phyloP scores from a whole-genome alignment of 1,284 basidiomycete species.

The Apiotrichum siamense region DNA sequence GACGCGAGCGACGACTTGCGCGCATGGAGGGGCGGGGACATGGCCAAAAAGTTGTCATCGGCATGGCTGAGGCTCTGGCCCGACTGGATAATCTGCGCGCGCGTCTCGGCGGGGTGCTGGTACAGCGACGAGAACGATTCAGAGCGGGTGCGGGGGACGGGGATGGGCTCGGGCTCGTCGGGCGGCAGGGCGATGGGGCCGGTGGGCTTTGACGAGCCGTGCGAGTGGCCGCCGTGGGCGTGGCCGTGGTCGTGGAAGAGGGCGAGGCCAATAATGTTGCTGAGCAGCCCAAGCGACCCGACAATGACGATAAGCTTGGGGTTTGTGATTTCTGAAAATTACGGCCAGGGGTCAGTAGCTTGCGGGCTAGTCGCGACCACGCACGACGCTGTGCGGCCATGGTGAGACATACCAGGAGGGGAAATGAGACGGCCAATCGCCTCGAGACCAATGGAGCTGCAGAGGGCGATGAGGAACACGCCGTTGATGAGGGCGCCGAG shows the following conservation, averaged over 20 bases:
- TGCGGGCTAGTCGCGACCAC: neutral
- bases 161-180: conserved; percentile 14
- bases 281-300: conserved; percentile 79
- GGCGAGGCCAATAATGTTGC: conserved; percentile 88
- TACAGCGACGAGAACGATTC: conserved; percentile 46
- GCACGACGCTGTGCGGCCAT: neutral
- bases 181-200: conserved; percentile 22
- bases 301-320: conserved; percentile 85
- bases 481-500: conserved; percentile 92
- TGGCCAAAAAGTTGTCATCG: conserved; percentile 18
- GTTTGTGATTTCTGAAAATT: conserved; percentile 70
- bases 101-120: conserved; percentile 75
- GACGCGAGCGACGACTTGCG: conserved; percentile 14
- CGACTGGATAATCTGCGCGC: conserved; percentile 78
- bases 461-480: conserved; percentile 90
- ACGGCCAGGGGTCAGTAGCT: neutral
- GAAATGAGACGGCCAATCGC: conserved; percentile 85
- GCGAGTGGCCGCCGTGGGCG: conserved; percentile 34
- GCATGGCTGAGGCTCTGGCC: conserved; percentile 52
- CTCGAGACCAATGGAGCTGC: conserved; percentile 92
- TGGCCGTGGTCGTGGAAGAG: conserved; percentile 86
- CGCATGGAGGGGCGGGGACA: conserved; percentile 21
- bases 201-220: conserved; percentile 10
- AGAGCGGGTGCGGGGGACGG: conserved; percentile 24
- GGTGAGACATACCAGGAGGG: conserved; percentile 58